These are phyloP conservation scores for Xylaria longipes DNA, from an alignment of 495 filamentous ascomycete species.

Conservation along the genomic window DNA sequence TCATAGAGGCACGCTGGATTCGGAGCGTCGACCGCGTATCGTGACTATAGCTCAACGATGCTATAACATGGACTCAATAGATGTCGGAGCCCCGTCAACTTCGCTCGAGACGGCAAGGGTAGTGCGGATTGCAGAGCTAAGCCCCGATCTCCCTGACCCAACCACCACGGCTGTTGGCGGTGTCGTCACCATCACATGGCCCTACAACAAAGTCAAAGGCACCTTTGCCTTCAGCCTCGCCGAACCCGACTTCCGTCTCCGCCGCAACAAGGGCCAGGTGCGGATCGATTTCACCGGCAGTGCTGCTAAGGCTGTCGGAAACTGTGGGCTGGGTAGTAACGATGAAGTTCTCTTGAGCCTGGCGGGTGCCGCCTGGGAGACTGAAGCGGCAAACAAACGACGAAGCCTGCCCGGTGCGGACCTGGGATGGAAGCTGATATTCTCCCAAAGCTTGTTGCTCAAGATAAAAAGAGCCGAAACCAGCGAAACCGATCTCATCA, in stretches of 20 bases:
- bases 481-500: slow-evolving; percentile 45
- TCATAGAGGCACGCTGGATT: neutral
- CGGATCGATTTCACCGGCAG: slow-evolving; percentile 76
- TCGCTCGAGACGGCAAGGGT: slow-evolving; percentile 34
- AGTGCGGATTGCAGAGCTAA: slow-evolving; percentile 72
- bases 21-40: slow-evolving; percentile 14
- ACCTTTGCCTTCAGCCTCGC: slow-evolving; percentile 78
- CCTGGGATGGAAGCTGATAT: slow-evolving; percentile 76
- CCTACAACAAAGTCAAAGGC: slow-evolving; percentile 77
- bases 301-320: slow-evolving; percentile 72
- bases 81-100: slow-evolving; percentile 25
- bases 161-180: slow-evolving; percentile 54
- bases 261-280: slow-evolving; percentile 80
- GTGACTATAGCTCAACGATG: slow-evolving; percentile 35
- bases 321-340: slow-evolving; percentile 71
- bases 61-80: slow-evolving; percentile 34
- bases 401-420: slow-evolving; percentile 66
- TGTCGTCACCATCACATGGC: slow-evolving; percentile 87
- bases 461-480: slow-evolving; percentile 59
- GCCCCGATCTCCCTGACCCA: slow-evolving; percentile 57
- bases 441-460: slow-evolving; percentile 62
- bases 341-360: slow-evolving; percentile 76
- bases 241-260: slow-evolving; percentile 86
- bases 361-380: slow-evolving; percentile 65
- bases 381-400: slow-evolving; percentile 56